Conservation (phyloP, 148 eudicot genomes). For the Nepenthes gracilis region DNA sequence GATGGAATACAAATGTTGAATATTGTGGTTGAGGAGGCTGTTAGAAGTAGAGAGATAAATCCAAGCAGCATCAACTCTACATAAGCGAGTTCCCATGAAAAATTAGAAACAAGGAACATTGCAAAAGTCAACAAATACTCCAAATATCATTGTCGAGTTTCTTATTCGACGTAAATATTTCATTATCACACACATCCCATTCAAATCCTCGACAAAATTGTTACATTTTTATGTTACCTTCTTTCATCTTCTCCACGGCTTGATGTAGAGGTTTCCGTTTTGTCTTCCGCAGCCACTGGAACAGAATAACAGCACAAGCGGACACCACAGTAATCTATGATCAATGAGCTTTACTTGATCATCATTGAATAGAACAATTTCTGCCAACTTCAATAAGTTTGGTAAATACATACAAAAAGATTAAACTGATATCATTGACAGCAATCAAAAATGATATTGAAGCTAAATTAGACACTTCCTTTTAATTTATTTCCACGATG, state of each 20-base stretch:
- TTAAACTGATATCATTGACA: too few relatives aligned
- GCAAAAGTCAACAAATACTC: background rate
- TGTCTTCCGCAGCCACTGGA: slow-evolving; percentile 80
- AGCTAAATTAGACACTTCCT: too few relatives aligned
- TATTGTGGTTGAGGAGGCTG: slow-evolving; percentile 82
- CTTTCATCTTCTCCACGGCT: slow-evolving; percentile 98
- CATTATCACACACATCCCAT: background rate
- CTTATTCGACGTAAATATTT: background rate
- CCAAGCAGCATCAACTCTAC: slow-evolving; percentile 98
- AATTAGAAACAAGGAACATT: slow-evolving; percentile 3
- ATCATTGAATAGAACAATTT: background rate
- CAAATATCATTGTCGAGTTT: background rate
- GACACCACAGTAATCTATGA: background rate
- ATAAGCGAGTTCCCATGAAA: slow-evolving; percentile 8
- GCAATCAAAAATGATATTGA: too few relatives aligned
- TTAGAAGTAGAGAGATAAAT: slow-evolving; percentile 81
- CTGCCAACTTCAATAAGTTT: background rate
- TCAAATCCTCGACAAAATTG: background rate
- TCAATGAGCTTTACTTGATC: background rate
- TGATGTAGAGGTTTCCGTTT: slow-evolving; percentile 77
- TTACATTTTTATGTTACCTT: slow-evolving; percentile 37
- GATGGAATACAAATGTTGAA: slow-evolving; percentile 75
- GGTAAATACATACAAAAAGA: too few relatives aligned
- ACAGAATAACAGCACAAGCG: slow-evolving; percentile 3
- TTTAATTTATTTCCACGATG: too few relatives aligned